Base-by-base conservation (phyloP, 2,329 filamentous ascomycete species). In the Oidium heveae region DNA sequence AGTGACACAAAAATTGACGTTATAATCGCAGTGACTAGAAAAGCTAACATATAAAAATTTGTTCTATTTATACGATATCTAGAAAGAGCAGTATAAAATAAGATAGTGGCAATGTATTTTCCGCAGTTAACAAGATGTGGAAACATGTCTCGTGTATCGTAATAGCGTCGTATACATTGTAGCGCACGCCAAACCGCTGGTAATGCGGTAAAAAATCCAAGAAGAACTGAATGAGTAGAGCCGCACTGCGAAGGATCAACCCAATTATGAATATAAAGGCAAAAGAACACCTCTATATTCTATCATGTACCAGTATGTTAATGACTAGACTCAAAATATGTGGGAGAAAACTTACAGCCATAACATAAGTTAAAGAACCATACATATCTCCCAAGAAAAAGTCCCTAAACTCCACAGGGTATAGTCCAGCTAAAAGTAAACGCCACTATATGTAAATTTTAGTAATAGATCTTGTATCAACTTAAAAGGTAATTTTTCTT, bases 331-430 rank as follows among this genome's bases (percentile, higher is more conserved):
- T 16, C 13, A 28, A 15, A 34, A 13, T n/a, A 12, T 3, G 13
- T n/a, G 2, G 5, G 5, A 24, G 28, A 3, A 28, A 7, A 76
- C 83, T 70, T 73, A 89, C 85, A 57, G 85, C 82, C 68, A 86
- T 85, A 16, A 82, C 76, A 67, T 98, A 98, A 6, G 88, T 94
- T 55, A 94, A 72, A 2, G 91, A 96, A 68, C 89, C 96, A 67
- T 94, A 94, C 73, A 96, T 95, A 65, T 98, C 91, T 54, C 91
- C 91, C 0, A 96, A 74, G 67, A 95, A 96, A 69, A 98, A 96
- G 67, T 98, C 91, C 56, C 88, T 79, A 66, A 96, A 98, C 65
- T 96, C 89, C 52, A 98, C 91, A 1, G 86, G 86, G 63, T 93
- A 95, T 20, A 94, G 66, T 4, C 88, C 88, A 15, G 89, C 86